Base-by-base conservation (phyloP, 2,329 filamentous ascomycete species). In the Zasmidium cellare region DNA sequence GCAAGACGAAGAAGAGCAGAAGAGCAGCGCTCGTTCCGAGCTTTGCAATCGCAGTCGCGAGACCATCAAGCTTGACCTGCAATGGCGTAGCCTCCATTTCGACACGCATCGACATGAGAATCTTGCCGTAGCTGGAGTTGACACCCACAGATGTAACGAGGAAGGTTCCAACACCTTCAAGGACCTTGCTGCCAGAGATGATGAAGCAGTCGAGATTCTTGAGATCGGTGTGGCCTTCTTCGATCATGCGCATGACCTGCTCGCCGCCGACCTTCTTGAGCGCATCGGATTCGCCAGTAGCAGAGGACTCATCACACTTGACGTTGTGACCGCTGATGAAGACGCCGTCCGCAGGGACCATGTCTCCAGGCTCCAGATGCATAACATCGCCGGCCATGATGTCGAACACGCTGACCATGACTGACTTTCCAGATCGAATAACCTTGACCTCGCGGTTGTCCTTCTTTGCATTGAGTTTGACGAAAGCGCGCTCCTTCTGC, bases 1-100 rank as follows among this genome's bases (percentile, higher is more conserved):
- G 85, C 19, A 96, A 81, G 50, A 96, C 89, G 50, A 93, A 81
- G 76, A 97, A 96, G 51, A 96, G 80, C 11, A 92, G 74, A 14
- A 94, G 78, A 65, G 89, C 90, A 51, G 91, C 90, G 58, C 84
- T 86, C 71, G 90, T 90, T 74, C 87, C 87, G 44, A 89, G 80
- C 68, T 89, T 89, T 19, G 87, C 87, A 66, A 93, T 91, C 67
- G 91, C 89, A 66, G 90, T 89, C 6, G 90, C 90, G n/a, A 93
- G 79, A 3, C 85, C 80, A 63, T 92, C 91, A 56, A 93, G 79
- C 73, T 92, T 92, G 6, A 83, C 86, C 71, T 93, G 90, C 3
- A 93, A 74, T 3, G 90, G 90, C 1, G 90, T 93, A 14, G 89
- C 88, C 69, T 92, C 86, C 57, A 86, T 85, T 60, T 91, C 87